Base-by-base conservation (phyloP, 2,329 filamentous ascomycete genomes). In the Paracamarosporium sp. region DNA sequence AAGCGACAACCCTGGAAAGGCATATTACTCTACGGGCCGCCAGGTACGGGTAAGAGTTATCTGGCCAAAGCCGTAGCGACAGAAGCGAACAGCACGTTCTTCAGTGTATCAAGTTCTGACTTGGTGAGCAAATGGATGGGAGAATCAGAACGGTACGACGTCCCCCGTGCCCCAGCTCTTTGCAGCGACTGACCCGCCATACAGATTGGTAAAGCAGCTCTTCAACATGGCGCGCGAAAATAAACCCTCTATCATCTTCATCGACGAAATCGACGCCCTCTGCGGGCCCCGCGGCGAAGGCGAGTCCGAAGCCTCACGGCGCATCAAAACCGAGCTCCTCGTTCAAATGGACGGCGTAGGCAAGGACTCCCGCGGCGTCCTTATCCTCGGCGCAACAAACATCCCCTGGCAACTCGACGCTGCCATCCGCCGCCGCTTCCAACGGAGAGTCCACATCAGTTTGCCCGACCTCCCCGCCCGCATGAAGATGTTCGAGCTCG, bases 61-160 rank as follows among this genome's bases (percentile, higher is more conserved):
- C 82, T 99, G 53, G 95, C 95, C 61, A 99, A 98, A 79, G 95
- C 95, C 2, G 94, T 99, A 50, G 95, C 95, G 52, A 99, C 95
- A 17, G 95, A 99, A 79, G 95, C 95, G 57, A 98, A 99, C 79
- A 97, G 93, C 79, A 98, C 95, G 3, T 99, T 99, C 76, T 99
- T 99, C 85, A 97, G 93, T 73, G 94, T 99, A 65, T 96, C 92
- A 80, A 96, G 92, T 83, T 96, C 92, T 74, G 95, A 99, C 76
- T 78, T 99, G 78, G 95, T 99, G 60, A 97, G 92, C 77, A 99
- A 99, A 76, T 99, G 95, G 95, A 99, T 99, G 95, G 95, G 95
- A 81, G 95, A 99, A 80, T 96, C 91, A 83, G 95, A 99, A 87
- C 88, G 93, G 92, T 96, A 81, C 47, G 83, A 68, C n/a, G 17